Base-by-base conservation (phyloP, 176 grass and related monocot genomes). In the Avena atlantica region DNA sequence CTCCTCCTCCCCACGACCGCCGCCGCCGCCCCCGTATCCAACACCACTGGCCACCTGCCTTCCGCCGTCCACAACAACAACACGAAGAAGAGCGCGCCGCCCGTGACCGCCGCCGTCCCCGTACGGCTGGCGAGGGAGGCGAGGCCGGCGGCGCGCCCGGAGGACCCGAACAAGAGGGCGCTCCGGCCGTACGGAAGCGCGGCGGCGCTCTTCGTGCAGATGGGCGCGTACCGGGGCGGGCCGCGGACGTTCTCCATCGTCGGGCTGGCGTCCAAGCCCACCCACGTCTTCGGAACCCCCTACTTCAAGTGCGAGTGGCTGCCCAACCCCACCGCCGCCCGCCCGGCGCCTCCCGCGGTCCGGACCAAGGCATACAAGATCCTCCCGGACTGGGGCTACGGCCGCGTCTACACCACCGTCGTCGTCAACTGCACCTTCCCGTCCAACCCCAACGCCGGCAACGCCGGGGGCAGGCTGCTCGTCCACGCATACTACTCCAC, bases 261-360 rank as follows among this genome's bases (percentile, higher is more conserved):
- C 14, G 95, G 95, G 4, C 91, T 98, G 5, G 95, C 91, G 25
- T 98, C 93, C 19, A 98, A 98, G 71, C 95, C 95, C 34, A 91
- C 86, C 21, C 95, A 98, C 83, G 88, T 95, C 12, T 98, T 90
- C 68, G 70, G 88, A 69, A 90, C 73, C 9, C 95, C 93, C 51
- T 98, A 93, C 91, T 98, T 89, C 95, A 98, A 98, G 70, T 98
- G 95, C 89, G 95, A 98, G 86, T 98, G 93, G 93, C 55, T 91
- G 8, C 81, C 95, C 78, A 86, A 89, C 63, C 84, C 91, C 1
- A 86, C 14, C 37, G 10, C 91, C 24, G 76, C 57, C 82, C 63
- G 44, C 83, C 86, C 90, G 19, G 15, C 86, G 16, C 88, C 95
- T 15, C 81, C 36, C 2, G 73, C 95, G n/a, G 71, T 90, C 80